A percentile compares a stretch with the other conserved stretches of the same genome.
Evolutionary conservation across 306 rosid species (phyloP).

Genomic region (Prunus salicina): DNA sequence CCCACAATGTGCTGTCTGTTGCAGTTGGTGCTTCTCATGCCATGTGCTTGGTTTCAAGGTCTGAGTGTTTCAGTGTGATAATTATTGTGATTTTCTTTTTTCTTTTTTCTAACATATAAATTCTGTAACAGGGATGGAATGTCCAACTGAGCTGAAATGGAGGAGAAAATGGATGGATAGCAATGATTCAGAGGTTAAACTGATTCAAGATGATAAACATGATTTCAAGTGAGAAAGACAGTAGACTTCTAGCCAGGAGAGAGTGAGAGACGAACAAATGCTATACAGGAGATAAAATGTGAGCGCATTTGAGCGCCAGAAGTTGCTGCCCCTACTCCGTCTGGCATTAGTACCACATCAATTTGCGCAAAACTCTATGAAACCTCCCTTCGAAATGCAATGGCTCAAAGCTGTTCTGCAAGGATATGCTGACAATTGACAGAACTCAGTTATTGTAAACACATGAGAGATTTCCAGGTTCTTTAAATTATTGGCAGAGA

Average conservation of each 20-base stretch:
- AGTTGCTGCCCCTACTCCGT: neutral
- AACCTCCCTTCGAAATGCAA: neutral
- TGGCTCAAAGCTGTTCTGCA: neutral
- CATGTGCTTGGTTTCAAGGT: conserved; percentile 71
- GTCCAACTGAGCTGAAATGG: neutral
- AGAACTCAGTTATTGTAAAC: neutral
- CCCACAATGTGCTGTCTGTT: conserved; percentile 64
- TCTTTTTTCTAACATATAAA: neutral
- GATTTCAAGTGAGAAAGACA: neutral
- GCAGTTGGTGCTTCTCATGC: conserved; percentile 84
- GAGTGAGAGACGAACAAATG: neutral
- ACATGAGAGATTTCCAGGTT: neutral
- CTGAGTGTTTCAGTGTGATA: neutral
- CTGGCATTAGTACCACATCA: neutral
- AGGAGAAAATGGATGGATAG: conserved; percentile 1
- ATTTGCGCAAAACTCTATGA: neutral
- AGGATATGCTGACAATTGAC: conserved; percentile 7
- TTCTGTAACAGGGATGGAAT: neutral
- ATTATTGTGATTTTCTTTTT: neutral
- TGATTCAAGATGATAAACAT: neutral
- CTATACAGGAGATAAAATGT: neutral
- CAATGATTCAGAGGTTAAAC: neutral
- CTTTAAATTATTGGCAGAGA: neutral
- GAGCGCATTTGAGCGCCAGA: neutral
- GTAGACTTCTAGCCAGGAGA: neutral